Evolutionary conservation across 78 protist species (phyloP).

Genomic region (Dictyostelium discoideum): DNA sequence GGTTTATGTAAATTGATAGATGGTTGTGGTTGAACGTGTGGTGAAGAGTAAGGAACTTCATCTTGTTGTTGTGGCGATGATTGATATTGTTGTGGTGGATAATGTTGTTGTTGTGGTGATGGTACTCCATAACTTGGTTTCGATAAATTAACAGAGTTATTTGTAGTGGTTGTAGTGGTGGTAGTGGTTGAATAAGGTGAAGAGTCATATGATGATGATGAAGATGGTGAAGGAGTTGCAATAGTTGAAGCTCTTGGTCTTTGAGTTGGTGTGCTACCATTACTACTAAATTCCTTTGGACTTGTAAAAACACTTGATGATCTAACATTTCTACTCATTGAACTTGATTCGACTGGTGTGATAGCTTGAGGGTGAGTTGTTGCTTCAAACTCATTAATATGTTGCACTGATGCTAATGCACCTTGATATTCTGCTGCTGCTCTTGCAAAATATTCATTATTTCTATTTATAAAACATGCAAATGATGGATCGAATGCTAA

Average conservation of each 20-base stretch:
- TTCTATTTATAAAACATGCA: slow-evolving; percentile 50
- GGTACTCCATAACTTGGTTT: background rate
- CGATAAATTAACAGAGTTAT: background rate
- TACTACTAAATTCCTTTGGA: slow-evolving; percentile 1
- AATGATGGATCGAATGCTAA: slow-evolving; percentile 62
- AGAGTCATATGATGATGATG: background rate
- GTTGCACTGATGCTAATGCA: background rate
- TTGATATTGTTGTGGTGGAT: background rate
- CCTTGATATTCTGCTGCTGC: background rate
- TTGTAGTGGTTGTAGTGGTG: background rate
- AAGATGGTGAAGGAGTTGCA: background rate
- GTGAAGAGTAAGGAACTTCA: background rate
- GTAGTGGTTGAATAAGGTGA: background rate
- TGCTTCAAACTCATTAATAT: slow-evolving; percentile 47
- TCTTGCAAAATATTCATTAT: slow-evolving; percentile 15
- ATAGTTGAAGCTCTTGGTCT: slow-evolving; percentile 34
- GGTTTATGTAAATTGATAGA: background rate
- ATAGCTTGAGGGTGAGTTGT: slow-evolving; percentile 46
- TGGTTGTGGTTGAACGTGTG: background rate
- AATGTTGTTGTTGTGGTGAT: slow-evolving; percentile 22
- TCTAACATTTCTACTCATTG: slow-evolving; percentile 55
- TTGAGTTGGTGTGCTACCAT: background rate
- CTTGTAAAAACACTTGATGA: slow-evolving; percentile 42
- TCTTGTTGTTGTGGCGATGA: slow-evolving; percentile 21
- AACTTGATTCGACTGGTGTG: slow-evolving; percentile 16